phyloP scores from a whole-genome alignment of 441 rosid species.

The Iberis amara region DNA sequence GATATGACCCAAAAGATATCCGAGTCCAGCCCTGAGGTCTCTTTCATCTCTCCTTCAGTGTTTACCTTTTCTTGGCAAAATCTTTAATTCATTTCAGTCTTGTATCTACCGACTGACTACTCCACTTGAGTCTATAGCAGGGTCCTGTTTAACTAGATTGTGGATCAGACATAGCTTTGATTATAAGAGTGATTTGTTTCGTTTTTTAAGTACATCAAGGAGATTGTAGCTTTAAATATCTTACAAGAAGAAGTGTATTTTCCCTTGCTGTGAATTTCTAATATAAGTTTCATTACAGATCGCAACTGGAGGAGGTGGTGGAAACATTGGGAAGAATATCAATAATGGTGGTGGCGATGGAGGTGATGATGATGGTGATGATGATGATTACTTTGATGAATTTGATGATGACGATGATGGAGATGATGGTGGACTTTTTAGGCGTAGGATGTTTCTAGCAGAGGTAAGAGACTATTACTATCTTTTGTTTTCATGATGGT shows the following conservation, averaged over 20 bases:
- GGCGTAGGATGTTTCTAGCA: conserved; percentile 74
- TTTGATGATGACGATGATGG: conserved; percentile 86
- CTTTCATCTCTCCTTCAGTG: neutral
- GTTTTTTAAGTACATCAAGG: neutral
- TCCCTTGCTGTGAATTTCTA: conserved; percentile 14
- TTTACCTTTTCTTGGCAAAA: neutral
- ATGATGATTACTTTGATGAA: conserved; percentile 86
- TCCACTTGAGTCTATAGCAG: too few relatives aligned
- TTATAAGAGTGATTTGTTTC: neutral
- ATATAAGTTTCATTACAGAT: conserved; percentile 42
- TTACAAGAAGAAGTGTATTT: neutral
- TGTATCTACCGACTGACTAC: neutral
- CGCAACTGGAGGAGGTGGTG: conserved; percentile 89
- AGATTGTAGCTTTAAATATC: too few relatives aligned
- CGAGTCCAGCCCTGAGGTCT: conserved; percentile 68
- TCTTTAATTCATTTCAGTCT: neutral
- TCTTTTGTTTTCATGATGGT: neutral
- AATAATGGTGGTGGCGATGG: conserved; percentile 91
- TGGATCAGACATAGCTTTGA: neutral
- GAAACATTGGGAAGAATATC: conserved; percentile 81
- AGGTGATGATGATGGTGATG: conserved; percentile 92
- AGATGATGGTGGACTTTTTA: conserved; percentile 82
- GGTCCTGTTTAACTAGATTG: neutral
- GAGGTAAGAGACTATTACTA: conserved; percentile 46
- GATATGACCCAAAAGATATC: conserved; percentile 58